Base-by-base conservation (phyloP, 768 basidiomycete species). In the Kwoniella europaea region DNA sequence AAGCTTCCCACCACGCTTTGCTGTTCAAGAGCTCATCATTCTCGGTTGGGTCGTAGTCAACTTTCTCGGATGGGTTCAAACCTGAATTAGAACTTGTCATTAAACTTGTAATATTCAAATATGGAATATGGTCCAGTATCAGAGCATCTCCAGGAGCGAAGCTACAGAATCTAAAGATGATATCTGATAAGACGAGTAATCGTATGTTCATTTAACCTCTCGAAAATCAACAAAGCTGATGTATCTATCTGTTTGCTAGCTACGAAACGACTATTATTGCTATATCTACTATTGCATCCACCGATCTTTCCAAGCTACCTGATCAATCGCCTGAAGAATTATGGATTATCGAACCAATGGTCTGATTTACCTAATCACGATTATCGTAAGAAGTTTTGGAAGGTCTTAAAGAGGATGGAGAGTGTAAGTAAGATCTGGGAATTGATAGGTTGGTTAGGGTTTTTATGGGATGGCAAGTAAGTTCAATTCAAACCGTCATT, bases 321-420 rank as follows among this genome's bases (percentile, higher is more conserved):
- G 5, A 90, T 93, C 79, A 87, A 86, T 52, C 91, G 92, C 60
- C 76, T 95, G 59, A 88, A 92, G 46, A 79, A 87, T 2, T 86
- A 91, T 81, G 93, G 93, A 0, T 86, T 97, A 22, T 92, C 92
- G 1, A 86, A 86, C 72, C 90, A 94, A 54, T 97, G 94, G 94
- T 93, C 94, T 1, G 94, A 97, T 81, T 88, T 91, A 3, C 94
- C 94, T 2, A 89, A 90, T 35, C 90, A 88, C 55, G 92, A 94
- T 83, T 85, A 85, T 72, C 87, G 91, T 52, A 88, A 91, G 43
- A 89, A 87, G 80, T 86, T 88, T 56, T 96, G 93, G 94, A 88
- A 88, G 65, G 61, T 86, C 0, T 85, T 96, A 13, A 87, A 87
- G 16, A 86, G 87, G 53, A 72, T 90, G 0, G 93, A 96, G 85